A percentile compares a stretch with the other conserved stretches of the same genome.
phyloP scores from a whole-genome alignment of 331 rosid species.

The Rhamnella rubrinervis region DNA sequence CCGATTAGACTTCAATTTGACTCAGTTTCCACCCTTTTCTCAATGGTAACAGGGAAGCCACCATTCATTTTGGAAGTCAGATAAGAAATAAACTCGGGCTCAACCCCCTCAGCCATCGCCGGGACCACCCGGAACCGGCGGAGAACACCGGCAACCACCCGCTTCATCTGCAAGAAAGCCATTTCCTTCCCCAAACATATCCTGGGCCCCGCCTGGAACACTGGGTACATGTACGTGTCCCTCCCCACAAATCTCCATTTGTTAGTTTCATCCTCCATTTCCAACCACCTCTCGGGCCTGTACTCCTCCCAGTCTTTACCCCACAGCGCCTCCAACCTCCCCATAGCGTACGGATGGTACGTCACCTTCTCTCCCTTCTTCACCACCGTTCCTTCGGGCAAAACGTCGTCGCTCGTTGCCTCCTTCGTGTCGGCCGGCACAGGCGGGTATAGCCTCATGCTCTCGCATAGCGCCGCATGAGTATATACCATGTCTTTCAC shows the following conservation, averaged over 20 bases:
- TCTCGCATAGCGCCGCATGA: constrained; percentile 76
- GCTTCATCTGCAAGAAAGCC: constrained; percentile 89
- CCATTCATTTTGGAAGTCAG: constrained; percentile 57
- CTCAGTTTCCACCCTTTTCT: neutral
- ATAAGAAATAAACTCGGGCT: constrained; percentile 37
- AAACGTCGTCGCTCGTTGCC: constrained; percentile 46
- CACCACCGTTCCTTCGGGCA: constrained; percentile 69
- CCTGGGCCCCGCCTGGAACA: constrained; percentile 86
- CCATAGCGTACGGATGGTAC: constrained; percentile 71
- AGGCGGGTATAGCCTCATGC: constrained; percentile 78
- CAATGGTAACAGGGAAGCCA: constrained; percentile 34
- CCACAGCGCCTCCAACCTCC: constrained; percentile 62
- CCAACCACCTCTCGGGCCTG: constrained; percentile 77
- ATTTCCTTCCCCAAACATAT: constrained; percentile 73
- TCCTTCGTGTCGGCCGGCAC: constrained; percentile 62
- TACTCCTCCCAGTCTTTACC: constrained; percentile 64
- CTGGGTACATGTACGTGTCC: constrained; percentile 55
- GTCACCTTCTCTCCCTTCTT: constrained; percentile 58
- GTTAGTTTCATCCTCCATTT: constrained; percentile 2
- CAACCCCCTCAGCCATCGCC: constrained; percentile 20
- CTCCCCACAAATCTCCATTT: constrained; percentile 54
- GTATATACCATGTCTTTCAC: constrained; percentile 67
- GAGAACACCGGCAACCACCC: constrained; percentile 53
- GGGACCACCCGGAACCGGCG: constrained; percentile 57
- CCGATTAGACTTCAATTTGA: too few relatives aligned